phyloP scores from a whole-genome alignment of 768 basidiomycete species.

The Rhizopogon rudus region DNA sequence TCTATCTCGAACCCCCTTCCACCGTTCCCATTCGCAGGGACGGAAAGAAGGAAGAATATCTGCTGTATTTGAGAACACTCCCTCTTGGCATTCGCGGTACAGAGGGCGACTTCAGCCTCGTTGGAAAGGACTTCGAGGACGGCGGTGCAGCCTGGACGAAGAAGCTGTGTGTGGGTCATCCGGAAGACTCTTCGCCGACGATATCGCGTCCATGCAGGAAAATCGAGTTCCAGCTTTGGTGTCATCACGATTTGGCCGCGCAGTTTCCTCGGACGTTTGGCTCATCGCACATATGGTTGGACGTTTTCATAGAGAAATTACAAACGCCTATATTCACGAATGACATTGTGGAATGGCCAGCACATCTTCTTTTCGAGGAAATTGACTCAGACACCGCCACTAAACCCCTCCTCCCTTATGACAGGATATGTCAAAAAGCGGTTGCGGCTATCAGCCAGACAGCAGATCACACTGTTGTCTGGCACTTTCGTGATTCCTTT shows the following conservation, averaged over 20 bases:
- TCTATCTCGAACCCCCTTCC: not conserved
- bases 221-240: conserved; percentile 5
- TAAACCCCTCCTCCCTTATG: not conserved
- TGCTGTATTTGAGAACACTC: not conserved
- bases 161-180: not conserved
- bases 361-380: not conserved
- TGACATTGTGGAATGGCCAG: not conserved
- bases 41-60: not conserved
- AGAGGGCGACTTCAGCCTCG: not conserved
- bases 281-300: not conserved
- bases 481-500: not conserved
- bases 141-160: not conserved
- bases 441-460: not conserved
- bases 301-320: not conserved
- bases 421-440: not conserved
- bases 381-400: not conserved
- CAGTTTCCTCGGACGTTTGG: not conserved
- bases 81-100: conserved; percentile 1
- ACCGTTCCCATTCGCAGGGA: not conserved
- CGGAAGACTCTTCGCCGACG: not conserved
- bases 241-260: not conserved
- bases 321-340: not conserved
- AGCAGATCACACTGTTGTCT: not conserved
- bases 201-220: not conserved
- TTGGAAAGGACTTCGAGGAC: not conserved